These are phyloP conservation scores for Suhomyces wounanorum DNA, from an alignment of 1,139 yeast genomes.

Conservation along the genomic window DNA sequence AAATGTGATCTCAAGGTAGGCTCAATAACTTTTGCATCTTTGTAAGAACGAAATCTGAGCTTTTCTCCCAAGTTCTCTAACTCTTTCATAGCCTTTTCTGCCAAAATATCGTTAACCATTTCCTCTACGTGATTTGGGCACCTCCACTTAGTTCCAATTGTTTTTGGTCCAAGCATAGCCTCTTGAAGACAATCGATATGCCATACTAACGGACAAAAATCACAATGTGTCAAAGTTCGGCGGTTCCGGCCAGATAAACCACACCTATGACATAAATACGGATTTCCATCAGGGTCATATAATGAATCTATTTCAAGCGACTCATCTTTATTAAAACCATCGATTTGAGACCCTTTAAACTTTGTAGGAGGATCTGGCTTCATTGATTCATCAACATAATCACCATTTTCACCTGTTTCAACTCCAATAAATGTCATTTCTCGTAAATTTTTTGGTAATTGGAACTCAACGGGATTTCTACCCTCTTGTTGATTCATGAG, in stretches of 20 bases:
- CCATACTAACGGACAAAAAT: constrained; percentile 85
- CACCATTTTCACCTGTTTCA: constrained; percentile 65
- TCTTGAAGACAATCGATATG: constrained; percentile 86
- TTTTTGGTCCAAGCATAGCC: constrained; percentile 74
- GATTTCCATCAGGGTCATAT: constrained; percentile 63
- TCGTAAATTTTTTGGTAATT: constrained; percentile 66
- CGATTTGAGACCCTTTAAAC: constrained; percentile 42
- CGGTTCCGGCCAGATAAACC: constrained; percentile 63
- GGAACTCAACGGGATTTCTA: constrained; percentile 72
- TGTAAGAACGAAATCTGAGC: constrained; percentile 45
- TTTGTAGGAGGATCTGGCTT: constrained; percentile 49
- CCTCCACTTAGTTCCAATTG: constrained; percentile 83
- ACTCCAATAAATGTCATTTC: constrained; percentile 75
- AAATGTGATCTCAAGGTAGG: constrained; percentile 45
- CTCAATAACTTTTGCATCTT: constrained; percentile 55
- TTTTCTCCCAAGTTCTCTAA: constrained; percentile 10
- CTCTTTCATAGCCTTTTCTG: constrained; percentile 22
- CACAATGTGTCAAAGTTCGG: constrained; percentile 69
- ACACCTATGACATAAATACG: constrained; percentile 76
- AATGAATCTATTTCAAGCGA: constrained; percentile 66
- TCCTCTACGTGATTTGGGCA: constrained; percentile 87
- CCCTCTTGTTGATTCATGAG: constrained; percentile 58
- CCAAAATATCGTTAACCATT: constrained; percentile 40
- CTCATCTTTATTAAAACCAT: constrained; percentile 41
- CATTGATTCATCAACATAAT: constrained; percentile 61